Conservation (phyloP, 2,329 filamentous ascomycete species). For the Gremmenia infestans region DNA sequence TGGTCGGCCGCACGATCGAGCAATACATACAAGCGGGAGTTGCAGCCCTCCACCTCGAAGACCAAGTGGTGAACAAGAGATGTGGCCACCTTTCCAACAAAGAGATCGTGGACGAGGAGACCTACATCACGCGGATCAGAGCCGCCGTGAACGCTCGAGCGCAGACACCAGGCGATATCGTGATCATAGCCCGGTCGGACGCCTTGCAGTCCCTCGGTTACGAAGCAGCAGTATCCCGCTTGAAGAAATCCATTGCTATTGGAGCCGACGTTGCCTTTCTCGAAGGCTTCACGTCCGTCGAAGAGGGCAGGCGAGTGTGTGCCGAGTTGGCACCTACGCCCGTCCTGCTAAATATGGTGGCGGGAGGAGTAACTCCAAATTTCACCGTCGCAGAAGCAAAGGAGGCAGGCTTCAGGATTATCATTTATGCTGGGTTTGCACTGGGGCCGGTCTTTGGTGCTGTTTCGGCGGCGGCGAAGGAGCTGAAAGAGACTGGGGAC, state of each 20-base stretch:
- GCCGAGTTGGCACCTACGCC: constrained; percentile 39
- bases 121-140: constrained; percentile 46
- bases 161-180: constrained; percentile 48
- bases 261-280: constrained; percentile 58
- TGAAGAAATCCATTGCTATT: constrained; percentile 45
- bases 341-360: constrained; percentile 53
- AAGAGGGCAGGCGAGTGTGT: constrained; percentile 44
- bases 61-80: constrained; percentile 59
- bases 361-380: constrained; percentile 49
- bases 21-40: constrained; percentile 50
- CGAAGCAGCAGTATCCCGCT: constrained; percentile 47
- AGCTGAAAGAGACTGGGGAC: background rate
- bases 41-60: constrained; percentile 57
- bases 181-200: constrained; percentile 62
- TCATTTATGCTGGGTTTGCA: constrained; percentile 44
- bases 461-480: background rate
- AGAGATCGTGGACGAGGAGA: constrained; percentile 47
- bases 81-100: constrained; percentile 62
- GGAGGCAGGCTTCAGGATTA: constrained; percentile 51
- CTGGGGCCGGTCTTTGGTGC: constrained; percentile 2
- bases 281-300: constrained; percentile 50
- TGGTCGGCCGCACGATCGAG: constrained; percentile 48
- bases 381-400: constrained; percentile 47
- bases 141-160: constrained; percentile 48
- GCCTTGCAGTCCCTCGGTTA: constrained; percentile 53